Evolutionary conservation across 441 rosid species (phyloP).

Genomic region (Rhodomyrtus psidioides): DNA sequence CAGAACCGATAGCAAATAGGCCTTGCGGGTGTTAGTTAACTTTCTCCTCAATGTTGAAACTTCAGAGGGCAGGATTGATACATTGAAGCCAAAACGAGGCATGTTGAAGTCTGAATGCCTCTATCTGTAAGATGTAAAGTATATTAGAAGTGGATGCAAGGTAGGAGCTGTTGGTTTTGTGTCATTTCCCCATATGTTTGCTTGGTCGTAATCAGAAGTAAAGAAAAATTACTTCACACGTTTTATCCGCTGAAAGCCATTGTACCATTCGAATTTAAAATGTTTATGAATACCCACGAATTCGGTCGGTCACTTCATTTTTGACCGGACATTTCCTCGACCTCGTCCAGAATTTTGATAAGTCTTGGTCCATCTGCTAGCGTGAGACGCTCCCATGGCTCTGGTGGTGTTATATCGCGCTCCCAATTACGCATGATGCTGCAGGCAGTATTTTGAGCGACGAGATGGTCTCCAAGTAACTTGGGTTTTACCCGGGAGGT

Average conservation of each 20-base stretch:
- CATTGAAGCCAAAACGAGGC: neutral
- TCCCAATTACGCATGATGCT: too few relatives aligned
- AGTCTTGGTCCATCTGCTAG: neutral
- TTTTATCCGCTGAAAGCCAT: neutral
- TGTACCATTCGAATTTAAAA: neutral
- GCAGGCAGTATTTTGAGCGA: too few relatives aligned
- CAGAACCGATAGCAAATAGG: neutral
- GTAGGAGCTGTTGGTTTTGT: neutral
- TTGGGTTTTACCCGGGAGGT: neutral
- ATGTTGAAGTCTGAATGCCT: neutral
- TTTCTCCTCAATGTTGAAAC: neutral
- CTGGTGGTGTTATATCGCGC: rapidly evolving
- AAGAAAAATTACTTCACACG: neutral
- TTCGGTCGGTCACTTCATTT: neutral
- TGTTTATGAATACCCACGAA: neutral
- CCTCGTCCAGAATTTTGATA: neutral
- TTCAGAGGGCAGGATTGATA: neutral
- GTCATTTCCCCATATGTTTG: neutral
- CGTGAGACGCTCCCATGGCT: neutral
- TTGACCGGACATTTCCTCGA: neutral
- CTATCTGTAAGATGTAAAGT: neutral
- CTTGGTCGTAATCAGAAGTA: neutral
- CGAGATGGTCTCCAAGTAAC: neutral
- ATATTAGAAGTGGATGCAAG: neutral
- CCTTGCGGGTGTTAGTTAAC: too few relatives aligned